These are phyloP conservation scores for Psilocybe cubensis DNA, from an alignment of 768 basidiomycete genomes.

Conservation along the genomic window DNA sequence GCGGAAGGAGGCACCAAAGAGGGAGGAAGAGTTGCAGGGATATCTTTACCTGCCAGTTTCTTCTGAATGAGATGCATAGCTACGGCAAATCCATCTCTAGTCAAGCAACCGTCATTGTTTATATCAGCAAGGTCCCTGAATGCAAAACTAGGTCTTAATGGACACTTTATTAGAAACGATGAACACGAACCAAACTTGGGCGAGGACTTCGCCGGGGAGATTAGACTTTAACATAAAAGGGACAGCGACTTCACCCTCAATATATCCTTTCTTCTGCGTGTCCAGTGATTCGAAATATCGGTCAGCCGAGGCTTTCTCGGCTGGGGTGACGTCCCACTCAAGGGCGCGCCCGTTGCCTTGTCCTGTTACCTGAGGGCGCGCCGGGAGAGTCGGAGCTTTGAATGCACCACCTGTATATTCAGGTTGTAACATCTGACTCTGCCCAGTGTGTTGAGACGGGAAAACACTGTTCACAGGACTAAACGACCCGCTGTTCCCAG, in stretches of 20 bases:
- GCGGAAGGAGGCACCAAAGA: conserved; percentile 84
- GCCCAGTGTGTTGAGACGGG: conserved; percentile 70
- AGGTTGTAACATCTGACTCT: conserved; percentile 51
- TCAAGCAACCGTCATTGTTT: conserved; percentile 83
- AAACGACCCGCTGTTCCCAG: conserved; percentile 64
- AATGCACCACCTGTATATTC: conserved; percentile 45
- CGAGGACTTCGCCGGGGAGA: conserved; percentile 80
- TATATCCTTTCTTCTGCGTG: conserved; percentile 68
- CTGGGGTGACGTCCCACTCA: conserved; percentile 82
- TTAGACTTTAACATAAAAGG: conserved; percentile 95
- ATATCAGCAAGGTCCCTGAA: conserved; percentile 93
- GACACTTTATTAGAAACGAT: neutral
- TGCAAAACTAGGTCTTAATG: conserved; percentile 5
- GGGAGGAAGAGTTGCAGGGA: conserved; percentile 72
- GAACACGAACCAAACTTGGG: conserved; percentile 81
- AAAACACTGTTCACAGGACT: conserved; percentile 55
- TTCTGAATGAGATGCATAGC: conserved; percentile 93
- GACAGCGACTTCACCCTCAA: conserved; percentile 94
- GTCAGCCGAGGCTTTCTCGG: conserved; percentile 81
- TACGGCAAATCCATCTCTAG: conserved; percentile 92
- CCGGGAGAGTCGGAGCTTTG: conserved; percentile 40
- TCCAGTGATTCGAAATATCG: conserved; percentile 85
- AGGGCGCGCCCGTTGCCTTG: conserved; percentile 27
- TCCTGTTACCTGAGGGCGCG: conserved; percentile 34
- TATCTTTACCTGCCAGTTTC: conserved; percentile 77